phyloP scores from a whole-genome alignment of 306 rosid genomes.

The Trichosanthes cucumerina region DNA sequence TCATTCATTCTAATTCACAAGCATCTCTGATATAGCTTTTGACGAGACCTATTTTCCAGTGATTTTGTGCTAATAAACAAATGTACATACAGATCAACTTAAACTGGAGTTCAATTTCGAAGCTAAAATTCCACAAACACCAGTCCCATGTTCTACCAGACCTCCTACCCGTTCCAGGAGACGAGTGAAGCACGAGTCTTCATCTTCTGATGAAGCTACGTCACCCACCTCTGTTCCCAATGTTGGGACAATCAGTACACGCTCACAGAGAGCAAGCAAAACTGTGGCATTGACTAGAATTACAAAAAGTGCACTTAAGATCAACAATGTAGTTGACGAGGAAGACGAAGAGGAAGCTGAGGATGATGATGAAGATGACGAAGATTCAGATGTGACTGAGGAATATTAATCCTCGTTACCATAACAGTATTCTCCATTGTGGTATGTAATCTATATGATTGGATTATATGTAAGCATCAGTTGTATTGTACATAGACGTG shows the following conservation, averaged over 20 bases:
- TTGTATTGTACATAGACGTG: neutral
- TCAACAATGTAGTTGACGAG: conserved; percentile 30
- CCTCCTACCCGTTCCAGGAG: conserved; percentile 46
- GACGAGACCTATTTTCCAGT: neutral
- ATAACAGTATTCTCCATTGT: neutral
- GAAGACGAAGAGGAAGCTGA: conserved; percentile 43
- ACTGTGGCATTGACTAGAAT: conserved; percentile 71
- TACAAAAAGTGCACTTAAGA: conserved; percentile 21
- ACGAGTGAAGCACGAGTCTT: conserved; percentile 49
- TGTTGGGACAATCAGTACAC: conserved; percentile 24
- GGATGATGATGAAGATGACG: conserved; percentile 31
- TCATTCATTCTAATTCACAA: neutral
- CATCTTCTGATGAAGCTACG: conserved; percentile 56
- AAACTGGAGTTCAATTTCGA: conserved; percentile 40
- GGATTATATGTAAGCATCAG: neutral
- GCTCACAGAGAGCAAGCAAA: conserved; percentile 88
- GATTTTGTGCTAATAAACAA: neutral
- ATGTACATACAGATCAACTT: conserved; percentile 18
- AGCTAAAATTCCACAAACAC: conserved; percentile 44
- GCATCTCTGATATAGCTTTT: neutral
- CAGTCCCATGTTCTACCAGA: conserved; percentile 39
- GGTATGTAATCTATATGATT: conserved; percentile 1
- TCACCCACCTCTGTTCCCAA: conserved; percentile 47
- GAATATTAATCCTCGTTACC: neutral
- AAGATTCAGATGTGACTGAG: conserved; percentile 29